Base-by-base conservation (phyloP, 2,329 filamentous ascomycete genomes). In the Paecilomyces variotii region DNA sequence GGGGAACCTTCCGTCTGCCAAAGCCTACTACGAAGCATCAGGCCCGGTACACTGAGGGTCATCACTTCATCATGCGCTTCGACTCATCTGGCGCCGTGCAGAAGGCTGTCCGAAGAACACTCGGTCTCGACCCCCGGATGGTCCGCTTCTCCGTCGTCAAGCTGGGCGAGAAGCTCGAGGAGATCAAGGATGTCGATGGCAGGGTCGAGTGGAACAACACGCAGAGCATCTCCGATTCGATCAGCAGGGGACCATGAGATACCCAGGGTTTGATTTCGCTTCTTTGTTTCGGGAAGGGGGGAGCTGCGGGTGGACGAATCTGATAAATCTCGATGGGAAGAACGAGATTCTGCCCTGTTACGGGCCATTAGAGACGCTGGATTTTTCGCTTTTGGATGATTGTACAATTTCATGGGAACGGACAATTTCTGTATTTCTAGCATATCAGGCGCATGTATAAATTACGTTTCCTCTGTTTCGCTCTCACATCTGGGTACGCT, bases 1-100 rank as follows among this genome's bases (percentile, higher is more conserved):
- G 94, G 94, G 94, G 94, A 72, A 84, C 89, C 66, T 97, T 94
- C 78, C 82, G 87, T 54, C 87, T 99, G 19, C 93, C 94, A 54
- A 88, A 87, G 65, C 85, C 90, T 62, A 82, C 87, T 60, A 87
- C 86, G 62, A 87, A 88, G 71, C 87, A 95, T 76, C 91, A 97
- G 78, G 86, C 88, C 67, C 86, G 86, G 65, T 88, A 97, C 82
- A 84, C 84, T 64, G 84, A 86, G 66, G 94, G 94, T 57, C 92
- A 97, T 80, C 96, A 99, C 82, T 99, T 99, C 76, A 89, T 96
- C 70, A 90, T 99, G 89, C 90, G 94, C 67, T 99, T 96, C 81
- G 94, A 99, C 74, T 79, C 88, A 58, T 88, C 87, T 60, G 84
- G 86, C 6, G 75, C 80, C 55, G 87, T 89, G 6, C 93, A 97